Evolutionary conservation across 495 filamentous ascomycete genomes (phyloP), one percentile per base, ranked within the genome.

Genomic region (Penicillium bovifimosum): DNA sequence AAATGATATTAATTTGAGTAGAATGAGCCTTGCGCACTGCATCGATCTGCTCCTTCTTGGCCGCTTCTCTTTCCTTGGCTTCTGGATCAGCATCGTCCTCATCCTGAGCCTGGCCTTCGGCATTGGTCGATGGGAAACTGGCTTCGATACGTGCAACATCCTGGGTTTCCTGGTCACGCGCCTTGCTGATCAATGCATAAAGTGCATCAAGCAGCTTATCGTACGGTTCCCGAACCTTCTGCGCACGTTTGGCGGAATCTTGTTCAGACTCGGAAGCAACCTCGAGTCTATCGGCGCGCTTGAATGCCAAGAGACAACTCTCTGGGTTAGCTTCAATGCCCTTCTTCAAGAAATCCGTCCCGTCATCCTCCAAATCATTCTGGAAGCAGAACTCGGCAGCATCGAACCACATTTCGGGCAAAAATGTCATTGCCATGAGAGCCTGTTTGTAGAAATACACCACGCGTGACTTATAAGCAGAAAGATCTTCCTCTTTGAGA

Each of bases 391-490:
- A 98, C 51, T 96, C 87, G 10, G 91, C 87, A 2, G 91, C 93
- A 41, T 96, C 90, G 56, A 87, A 92, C 93, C 93, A 98, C 55
- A 96, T 82, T 64, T 92, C 88, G 2, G 95, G 93, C 77, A 90
- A 88, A 63, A 96, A 98, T 47, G 90, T 80, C 53, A 98, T 71
- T 8, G 91, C 86, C 90, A 96, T 96, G 33, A 93, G 73, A 27
- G 93, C 88, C 65, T 96, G 92, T 70, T 91, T 92, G 74, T 95
- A 97, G 52, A 88, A 86, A 68, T 91, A 93, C 20, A 96, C 61
- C 49, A 96, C 79, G 18, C 93, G 86, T 49, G 80, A 75, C 54
- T 84, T 85, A 71, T 86, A 95, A 1, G 82, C 76, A 29, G 78
- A 72, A 6, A 73, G 65, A 56, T 96, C 90, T 14, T 96, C 90